phyloP scores from a whole-genome alignment of 768 basidiomycete genomes.

The Auricularia sp. region DNA sequence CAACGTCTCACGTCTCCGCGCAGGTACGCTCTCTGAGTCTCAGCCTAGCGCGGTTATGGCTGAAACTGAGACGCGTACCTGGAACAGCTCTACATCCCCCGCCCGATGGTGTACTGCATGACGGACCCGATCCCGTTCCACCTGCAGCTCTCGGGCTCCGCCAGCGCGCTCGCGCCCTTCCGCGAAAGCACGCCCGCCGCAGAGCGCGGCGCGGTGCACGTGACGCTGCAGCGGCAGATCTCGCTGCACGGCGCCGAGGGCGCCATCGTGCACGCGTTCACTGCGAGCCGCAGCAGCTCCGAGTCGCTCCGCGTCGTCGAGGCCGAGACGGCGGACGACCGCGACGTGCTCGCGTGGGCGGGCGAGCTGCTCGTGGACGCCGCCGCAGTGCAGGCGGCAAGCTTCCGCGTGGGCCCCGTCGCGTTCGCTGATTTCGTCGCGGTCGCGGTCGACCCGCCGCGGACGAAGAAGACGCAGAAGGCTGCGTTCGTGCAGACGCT shows the following conservation, averaged over 20 bases:
- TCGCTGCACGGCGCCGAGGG: neutral
- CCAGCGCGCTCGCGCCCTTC: neutral
- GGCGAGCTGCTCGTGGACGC: neutral
- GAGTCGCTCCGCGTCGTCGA: neutral
- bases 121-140: neutral
- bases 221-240: neutral
- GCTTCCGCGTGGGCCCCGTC: neutral
- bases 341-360: neutral
- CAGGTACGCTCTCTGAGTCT: neutral
- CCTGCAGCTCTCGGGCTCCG: neutral
- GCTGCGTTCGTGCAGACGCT: neutral
- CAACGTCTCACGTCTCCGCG: neutral
- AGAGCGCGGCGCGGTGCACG: neutral
- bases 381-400: neutral
- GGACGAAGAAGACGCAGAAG: neutral
- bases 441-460: neutral
- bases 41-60: neutral
- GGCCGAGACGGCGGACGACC: too few relatives aligned
- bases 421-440: neutral
- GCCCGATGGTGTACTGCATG: neutral
- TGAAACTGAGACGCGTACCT: neutral
- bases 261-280: neutral
- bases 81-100: neutral
- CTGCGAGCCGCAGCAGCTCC: neutral
- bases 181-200: neutral